These are phyloP conservation scores for Rutstroemia sp. DNA, from an alignment of 2,329 filamentous ascomycete genomes.

Conservation along the genomic window DNA sequence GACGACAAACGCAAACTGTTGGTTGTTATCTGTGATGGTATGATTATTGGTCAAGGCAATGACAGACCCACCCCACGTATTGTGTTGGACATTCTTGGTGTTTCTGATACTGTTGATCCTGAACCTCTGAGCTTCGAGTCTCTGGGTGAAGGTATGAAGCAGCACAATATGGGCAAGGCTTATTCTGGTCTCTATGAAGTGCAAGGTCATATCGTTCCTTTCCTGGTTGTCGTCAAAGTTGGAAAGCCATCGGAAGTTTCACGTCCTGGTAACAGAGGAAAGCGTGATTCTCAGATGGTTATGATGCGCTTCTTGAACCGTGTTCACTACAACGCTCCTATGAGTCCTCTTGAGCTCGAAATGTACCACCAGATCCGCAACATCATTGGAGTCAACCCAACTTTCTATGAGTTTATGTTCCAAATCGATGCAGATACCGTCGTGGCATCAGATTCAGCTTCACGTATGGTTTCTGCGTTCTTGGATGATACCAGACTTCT, in stretches of 20 bases:
- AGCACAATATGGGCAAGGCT: conserved; percentile 99
- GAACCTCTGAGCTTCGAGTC: conserved; percentile 96
- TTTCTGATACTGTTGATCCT: conserved; percentile 87
- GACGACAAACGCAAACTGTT: conserved; percentile 97
- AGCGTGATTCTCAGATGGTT: conserved; percentile 98
- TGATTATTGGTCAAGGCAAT: conserved; percentile 99
- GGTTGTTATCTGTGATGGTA: conserved; percentile 89
- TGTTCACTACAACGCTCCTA: conserved; percentile 92
- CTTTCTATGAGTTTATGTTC: conserved; percentile 94
- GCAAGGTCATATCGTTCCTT: conserved; percentile 95
- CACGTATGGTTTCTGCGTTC: conserved; percentile 87
- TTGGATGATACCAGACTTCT: conserved; percentile 89
- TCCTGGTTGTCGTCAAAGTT: conserved; percentile 93
- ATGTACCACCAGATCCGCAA: conserved; percentile 99
- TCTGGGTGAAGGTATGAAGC: conserved; percentile 89
- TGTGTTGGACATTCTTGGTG: conserved; percentile 92
- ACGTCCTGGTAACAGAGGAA: conserved; percentile 87
- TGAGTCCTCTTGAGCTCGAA: conserved; percentile 94
- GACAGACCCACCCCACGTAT: conserved; percentile 93
- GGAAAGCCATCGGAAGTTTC: conserved; percentile 74
- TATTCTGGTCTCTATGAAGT: conserved; percentile 98
- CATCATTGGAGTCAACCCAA: conserved; percentile 97
- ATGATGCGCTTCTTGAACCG: conserved; percentile 99
- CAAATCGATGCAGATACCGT: conserved; percentile 98
- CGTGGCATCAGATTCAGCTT: conserved; percentile 81